Percentiles rank a stretch among this genome's conserved stretches.
phyloP scores from a whole-genome alignment of 345 rosid species.

The Eucalyptus erythrocorys region DNA sequence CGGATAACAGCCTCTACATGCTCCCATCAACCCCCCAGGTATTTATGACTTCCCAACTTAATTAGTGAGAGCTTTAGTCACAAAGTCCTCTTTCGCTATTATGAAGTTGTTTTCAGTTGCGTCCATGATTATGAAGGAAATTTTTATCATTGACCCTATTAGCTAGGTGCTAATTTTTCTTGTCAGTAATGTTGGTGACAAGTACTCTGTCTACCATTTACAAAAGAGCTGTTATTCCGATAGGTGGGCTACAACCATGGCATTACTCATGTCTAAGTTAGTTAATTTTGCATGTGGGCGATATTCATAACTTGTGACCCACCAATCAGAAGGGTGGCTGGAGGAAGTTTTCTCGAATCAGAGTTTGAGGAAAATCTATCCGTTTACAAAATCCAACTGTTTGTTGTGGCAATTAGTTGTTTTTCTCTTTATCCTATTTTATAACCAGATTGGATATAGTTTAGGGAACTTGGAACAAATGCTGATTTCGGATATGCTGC shows the following conservation, averaged over 20 bases:
- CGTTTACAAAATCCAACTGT: neutral
- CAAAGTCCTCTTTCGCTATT: neutral
- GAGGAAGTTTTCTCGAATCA: neutral
- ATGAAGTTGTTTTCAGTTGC: neutral
- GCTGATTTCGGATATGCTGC: neutral
- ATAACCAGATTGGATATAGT: neutral
- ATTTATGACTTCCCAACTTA: neutral
- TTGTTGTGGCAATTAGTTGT: neutral
- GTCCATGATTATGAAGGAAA: neutral
- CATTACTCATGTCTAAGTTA: neutral
- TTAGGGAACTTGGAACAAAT: neutral
- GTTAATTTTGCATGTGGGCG: neutral
- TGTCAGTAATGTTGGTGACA: neutral
- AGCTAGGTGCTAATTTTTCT: neutral
- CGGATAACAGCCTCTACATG: slow-evolving; percentile 82
- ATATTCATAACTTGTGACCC: neutral
- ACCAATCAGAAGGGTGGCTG: neutral
- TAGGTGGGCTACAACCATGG: neutral
- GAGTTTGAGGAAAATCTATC: neutral
- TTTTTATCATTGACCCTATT: neutral
- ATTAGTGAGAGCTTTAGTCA: neutral
- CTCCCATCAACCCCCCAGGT: slow-evolving; percentile 96
- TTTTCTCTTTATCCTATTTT: neutral
- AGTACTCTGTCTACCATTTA: neutral
- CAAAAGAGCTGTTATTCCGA: neutral